Evolutionary conservation across 176 grass and related monocot species (phyloP).

Genomic region (Saccharum spontaneum): DNA sequence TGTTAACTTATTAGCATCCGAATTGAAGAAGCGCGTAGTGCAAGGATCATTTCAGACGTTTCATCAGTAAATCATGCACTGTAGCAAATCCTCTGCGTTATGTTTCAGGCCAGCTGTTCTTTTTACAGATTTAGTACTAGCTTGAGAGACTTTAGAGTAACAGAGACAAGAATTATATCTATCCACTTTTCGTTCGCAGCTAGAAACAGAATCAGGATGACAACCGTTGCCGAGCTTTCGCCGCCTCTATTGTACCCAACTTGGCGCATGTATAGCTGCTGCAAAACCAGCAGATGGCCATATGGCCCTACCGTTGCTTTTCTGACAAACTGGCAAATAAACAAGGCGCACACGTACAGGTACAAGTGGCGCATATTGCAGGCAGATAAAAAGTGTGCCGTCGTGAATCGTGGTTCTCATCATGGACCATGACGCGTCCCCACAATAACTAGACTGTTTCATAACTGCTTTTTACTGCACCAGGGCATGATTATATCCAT

Average conservation of each 20-base stretch:
- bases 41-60: background rate
- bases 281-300: constrained; percentile 1
- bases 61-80: too few species aligned
- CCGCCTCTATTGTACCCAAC: background rate
- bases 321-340: background rate
- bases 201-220: background rate
- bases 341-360: background rate
- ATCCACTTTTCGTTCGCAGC: background rate
- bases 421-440: background rate
- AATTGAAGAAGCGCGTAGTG: background rate
- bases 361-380: background rate
- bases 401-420: background rate
- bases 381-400: background rate
- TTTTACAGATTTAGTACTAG: background rate
- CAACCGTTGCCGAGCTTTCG: background rate
- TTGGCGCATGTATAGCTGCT: background rate
- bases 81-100: too few species aligned
- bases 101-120: background rate
- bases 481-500: too few species aligned
- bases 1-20: too few species aligned
- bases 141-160: background rate
- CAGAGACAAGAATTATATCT: background rate
- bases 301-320: background rate
- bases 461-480: background rate
- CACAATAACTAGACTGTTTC: background rate